Percentiles rank a stretch among this genome's conserved stretches.
phyloP scores from a whole-genome alignment of 1,284 basidiomycete species.

The Ceratobasidium sp. region DNA sequence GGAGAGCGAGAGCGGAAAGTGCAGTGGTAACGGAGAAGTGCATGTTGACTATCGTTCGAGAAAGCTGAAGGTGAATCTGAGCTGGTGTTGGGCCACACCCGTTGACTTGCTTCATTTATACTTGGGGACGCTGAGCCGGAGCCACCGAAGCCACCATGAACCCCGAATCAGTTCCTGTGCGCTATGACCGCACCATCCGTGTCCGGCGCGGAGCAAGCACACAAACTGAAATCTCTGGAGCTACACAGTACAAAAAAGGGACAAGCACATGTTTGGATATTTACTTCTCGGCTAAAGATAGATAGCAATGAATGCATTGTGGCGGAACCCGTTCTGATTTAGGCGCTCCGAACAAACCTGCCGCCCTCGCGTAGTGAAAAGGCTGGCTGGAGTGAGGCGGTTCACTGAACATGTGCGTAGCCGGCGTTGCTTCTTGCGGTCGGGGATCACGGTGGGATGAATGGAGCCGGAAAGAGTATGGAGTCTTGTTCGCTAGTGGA shows the following conservation, averaged over 20 bases:
- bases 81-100: not conserved
- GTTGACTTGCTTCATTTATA: not conserved
- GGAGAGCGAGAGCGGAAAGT: not conserved
- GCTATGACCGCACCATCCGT: not conserved
- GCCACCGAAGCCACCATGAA: not conserved
- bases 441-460: not conserved
- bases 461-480: not conserved
- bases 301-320: not conserved
- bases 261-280: not conserved
- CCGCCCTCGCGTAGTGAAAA: not conserved
- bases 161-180: not conserved
- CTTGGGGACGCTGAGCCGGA: not conserved
- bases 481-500: not conserved
- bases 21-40: not conserved
- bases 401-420: not conserved
- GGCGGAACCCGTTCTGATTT: not conserved
- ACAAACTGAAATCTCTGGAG: not conserved
- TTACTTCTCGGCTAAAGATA: not conserved
- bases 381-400: not conserved
- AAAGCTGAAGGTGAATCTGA: not conserved
- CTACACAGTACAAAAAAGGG: not conserved
- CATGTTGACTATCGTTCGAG: not conserved
- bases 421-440: slow-evolving; percentile 1
- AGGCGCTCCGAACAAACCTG: not conserved
- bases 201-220: not conserved